Conservation (phyloP, 2,329 filamentous ascomycete species). For the Apiospora saccharicola region DNA sequence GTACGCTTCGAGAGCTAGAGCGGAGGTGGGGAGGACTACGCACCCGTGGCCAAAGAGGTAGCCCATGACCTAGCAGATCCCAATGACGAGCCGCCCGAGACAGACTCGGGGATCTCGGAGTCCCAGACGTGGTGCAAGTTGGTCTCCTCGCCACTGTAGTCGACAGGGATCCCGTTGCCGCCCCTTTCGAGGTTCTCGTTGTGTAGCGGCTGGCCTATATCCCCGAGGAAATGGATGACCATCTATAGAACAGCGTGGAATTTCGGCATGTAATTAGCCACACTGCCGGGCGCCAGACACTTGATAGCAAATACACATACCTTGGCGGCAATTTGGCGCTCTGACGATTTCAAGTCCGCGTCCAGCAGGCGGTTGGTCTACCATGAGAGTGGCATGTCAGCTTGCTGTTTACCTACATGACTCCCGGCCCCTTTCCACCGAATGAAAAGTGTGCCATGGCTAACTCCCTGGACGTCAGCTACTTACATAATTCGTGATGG, state of each 20-base stretch:
- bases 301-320: constrained; percentile 34
- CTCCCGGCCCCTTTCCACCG: not conserved
- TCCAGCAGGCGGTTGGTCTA: constrained; percentile 40
- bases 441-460: not conserved
- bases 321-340: constrained; percentile 49
- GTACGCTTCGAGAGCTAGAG: not conserved
- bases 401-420: not conserved
- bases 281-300: not conserved
- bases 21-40: not conserved
- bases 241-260: constrained; percentile 32
- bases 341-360: constrained; percentile 36
- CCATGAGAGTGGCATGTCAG: not conserved
- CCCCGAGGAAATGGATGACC: constrained; percentile 57
- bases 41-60: constrained; percentile 42
- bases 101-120: constrained; percentile 60
- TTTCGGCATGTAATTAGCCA: not conserved
- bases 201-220: constrained; percentile 64
- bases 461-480: not conserved
- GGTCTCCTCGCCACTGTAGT: constrained; percentile 56
- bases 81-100: constrained; percentile 46
- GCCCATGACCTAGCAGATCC: constrained; percentile 50
- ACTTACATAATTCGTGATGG: constrained; percentile 49
- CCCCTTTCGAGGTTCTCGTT: constrained; percentile 60
- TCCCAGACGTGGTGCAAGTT: constrained; percentile 71
- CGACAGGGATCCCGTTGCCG: constrained; percentile 64